Percentiles rank a stretch among this genome's conserved stretches.
phyloP scores from a whole-genome alignment of 495 filamentous ascomycete species.

The Aspergillus sclerotioniger region DNA sequence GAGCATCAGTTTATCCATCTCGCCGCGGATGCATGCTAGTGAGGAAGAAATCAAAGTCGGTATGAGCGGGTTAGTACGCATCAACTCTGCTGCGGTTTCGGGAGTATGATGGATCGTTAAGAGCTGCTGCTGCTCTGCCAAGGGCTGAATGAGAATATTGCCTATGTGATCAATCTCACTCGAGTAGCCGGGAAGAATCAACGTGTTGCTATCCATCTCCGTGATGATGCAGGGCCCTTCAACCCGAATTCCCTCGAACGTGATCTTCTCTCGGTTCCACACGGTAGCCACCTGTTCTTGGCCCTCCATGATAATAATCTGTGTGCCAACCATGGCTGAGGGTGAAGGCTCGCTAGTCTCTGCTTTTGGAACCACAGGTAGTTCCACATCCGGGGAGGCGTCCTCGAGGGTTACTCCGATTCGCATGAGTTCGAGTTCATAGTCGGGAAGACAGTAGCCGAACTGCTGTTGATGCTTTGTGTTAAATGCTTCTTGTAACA shows the following conservation, averaged over 20 bases:
- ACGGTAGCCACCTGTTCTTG: slow-evolving; percentile 35
- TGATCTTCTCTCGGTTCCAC: slow-evolving; percentile 46
- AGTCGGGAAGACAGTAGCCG: slow-evolving; percentile 41
- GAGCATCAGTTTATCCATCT: slow-evolving; percentile 53
- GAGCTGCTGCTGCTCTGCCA: slow-evolving; percentile 6
- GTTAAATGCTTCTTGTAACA: slow-evolving; percentile 40
- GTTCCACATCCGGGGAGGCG: slow-evolving; percentile 34
- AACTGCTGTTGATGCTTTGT: slow-evolving; percentile 47
- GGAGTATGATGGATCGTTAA: slow-evolving; percentile 12
- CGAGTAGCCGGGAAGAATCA: slow-evolving; percentile 42
- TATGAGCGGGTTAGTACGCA: slow-evolving; percentile 37
- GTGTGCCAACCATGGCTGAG: slow-evolving; percentile 28
- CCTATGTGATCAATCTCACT: slow-evolving; percentile 19
- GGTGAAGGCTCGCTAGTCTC: slow-evolving; percentile 25
- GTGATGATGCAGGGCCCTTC: slow-evolving; percentile 47
- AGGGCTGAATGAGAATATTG: slow-evolving; percentile 47
- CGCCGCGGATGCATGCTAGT: slow-evolving; percentile 44
- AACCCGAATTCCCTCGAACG: slow-evolving; percentile 33
- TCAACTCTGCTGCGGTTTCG: slow-evolving; percentile 30
- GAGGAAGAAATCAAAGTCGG: slow-evolving; percentile 39
- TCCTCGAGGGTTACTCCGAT: slow-evolving; percentile 45
- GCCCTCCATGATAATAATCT: slow-evolving; percentile 41
- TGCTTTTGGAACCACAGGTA: slow-evolving; percentile 34
- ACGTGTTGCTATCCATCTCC: slow-evolving; percentile 52
- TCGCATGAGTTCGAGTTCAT: slow-evolving; percentile 46